phyloP scores from a whole-genome alignment of 192 early-diverging fungal species.

The Martensiomyces pterosporus region DNA sequence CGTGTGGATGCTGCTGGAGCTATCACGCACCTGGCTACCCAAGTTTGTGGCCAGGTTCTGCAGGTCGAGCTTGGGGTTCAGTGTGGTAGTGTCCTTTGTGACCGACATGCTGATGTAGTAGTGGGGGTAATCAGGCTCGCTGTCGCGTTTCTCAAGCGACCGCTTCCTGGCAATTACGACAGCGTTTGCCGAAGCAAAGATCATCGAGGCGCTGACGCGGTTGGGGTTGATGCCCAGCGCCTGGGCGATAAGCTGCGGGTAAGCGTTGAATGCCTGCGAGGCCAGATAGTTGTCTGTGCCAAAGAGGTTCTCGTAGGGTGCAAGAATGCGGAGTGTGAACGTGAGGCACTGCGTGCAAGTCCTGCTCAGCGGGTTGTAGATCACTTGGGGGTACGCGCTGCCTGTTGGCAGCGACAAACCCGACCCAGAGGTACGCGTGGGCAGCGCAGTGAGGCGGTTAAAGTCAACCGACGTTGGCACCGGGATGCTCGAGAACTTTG shows the following conservation, averaged over 20 bases:
- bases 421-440: constrained; percentile 8
- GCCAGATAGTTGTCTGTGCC: constrained; percentile 45
- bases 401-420: background rate
- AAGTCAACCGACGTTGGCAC: constrained; percentile 49
- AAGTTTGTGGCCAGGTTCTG: constrained; percentile 32
- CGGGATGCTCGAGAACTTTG: constrained; percentile 20
- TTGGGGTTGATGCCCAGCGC: constrained; percentile 37
- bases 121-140: constrained; percentile 14
- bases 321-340: constrained; percentile 39
- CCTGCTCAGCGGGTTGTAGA: constrained; percentile 28
- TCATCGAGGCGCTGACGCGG: constrained; percentile 33
- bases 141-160: constrained; percentile 8
- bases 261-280: constrained; percentile 36
- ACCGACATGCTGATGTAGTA: constrained; percentile 46
- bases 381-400: constrained; percentile 19
- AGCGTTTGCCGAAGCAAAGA: constrained; percentile 23
- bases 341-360: constrained; percentile 43
- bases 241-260: constrained; percentile 31
- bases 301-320: constrained; percentile 46
- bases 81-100: constrained; percentile 24
- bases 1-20: constrained; percentile 31
- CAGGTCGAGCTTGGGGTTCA: constrained; percentile 42
- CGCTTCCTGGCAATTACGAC: constrained; percentile 10
- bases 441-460: constrained; percentile 22
- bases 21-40: constrained; percentile 28